A percentile compares a stretch with the other conserved stretches of the same genome.
These are phyloP conservation scores for Diaporthe batatas DNA, from an alignment of 2,329 filamentous ascomycete species.

Conservation along the genomic window DNA sequence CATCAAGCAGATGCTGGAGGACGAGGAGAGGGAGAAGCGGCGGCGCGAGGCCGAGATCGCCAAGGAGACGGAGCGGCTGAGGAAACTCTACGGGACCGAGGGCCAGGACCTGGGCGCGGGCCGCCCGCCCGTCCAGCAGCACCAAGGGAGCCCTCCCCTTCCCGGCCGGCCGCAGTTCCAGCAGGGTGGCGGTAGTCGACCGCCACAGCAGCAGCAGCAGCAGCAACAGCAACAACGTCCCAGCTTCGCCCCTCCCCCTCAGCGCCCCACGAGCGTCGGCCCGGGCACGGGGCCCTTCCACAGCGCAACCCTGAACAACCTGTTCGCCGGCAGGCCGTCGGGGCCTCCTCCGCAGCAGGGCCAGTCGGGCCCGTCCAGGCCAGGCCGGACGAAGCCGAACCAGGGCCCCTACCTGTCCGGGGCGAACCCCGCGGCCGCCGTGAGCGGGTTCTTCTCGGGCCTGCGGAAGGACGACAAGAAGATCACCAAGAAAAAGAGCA, in stretches of 20 bases:
- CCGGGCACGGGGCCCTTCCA: conserved; percentile 50
- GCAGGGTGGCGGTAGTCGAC: background rate
- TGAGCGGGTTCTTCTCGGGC: conserved; percentile 46
- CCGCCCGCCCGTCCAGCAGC: conserved; percentile 35
- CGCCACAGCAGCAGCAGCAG: conserved; percentile 50
- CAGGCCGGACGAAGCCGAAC: conserved; percentile 42
- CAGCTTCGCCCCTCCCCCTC: conserved; percentile 44
- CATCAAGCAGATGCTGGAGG: conserved; percentile 75
- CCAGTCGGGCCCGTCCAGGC: conserved; percentile 41
- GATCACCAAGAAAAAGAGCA: conserved; percentile 53
- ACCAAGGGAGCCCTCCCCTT: conserved; percentile 42
- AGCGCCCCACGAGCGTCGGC: conserved; percentile 63
- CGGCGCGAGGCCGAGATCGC: conserved; percentile 73
- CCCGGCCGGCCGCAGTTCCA: conserved; percentile 42
- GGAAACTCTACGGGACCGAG: conserved; percentile 74
- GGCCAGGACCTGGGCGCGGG: conserved; percentile 56
- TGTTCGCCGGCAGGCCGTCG: conserved; percentile 48
- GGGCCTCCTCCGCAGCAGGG: conserved; percentile 43
- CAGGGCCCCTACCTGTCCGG: conserved; percentile 42
- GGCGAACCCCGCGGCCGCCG: conserved; percentile 44
- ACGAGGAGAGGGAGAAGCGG: conserved; percentile 73
- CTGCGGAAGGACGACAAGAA: conserved; percentile 46
- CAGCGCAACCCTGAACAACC: conserved; percentile 45
- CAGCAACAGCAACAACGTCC: conserved; percentile 42
- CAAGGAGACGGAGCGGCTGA: conserved; percentile 85